Base-by-base conservation (phyloP, 2,329 filamentous ascomycete species). In the Calcarisporium arbuscula region DNA sequence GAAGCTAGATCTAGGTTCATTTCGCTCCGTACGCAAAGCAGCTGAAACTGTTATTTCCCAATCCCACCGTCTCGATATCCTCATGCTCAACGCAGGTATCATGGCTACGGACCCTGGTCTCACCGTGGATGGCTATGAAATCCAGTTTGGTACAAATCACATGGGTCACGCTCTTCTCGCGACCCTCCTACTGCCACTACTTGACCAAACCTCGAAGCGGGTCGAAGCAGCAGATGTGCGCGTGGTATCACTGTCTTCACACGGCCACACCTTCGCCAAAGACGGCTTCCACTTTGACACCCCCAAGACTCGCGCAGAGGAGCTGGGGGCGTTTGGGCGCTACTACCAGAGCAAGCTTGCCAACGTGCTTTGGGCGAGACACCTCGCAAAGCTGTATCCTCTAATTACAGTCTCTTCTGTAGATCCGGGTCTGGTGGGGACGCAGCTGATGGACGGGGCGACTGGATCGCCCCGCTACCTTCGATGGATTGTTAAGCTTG, bases 81-180 rank as follows among this genome's bases (percentile, higher is more conserved):
- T 71, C 8, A 54, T 71, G 28, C 58, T 61, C 31, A 70, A 70
- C 36, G 68, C 67, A 1, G 68, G 68, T 2, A 57, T 67, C 36
- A 62, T 69, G 53, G 59, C 54, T 3, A 35, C 46, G 8, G 50
- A 58, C 3, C 45, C 61, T 0, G 54, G 39, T 3, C 42, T 61
- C 8, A 67, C 64, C 5, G 46, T 50, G 18, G 62, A 72, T 14
- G 67, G 67, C 11, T 72, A 68, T 38, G 70, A 73, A 44, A 42
- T 64, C 8, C 62, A 70, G 39, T 68, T 72, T 38, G 66, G 61
- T 2, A 66, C 60, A 3, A 74, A 73, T 36, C 65, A 72, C 45
- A 43, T 72, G 25, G 67, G 67, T 12, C 67, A 71, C 34, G 64
- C 67, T 5, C 55, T 67, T 4, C 51, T 72, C 10, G 56, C 58